A percentile compares a stretch with the other conserved stretches of the same genome.
These are phyloP conservation scores for Bolboschoenoplectus hybrid DNA, from an alignment of 202 grass and related monocot genomes.

Conservation along the genomic window DNA sequence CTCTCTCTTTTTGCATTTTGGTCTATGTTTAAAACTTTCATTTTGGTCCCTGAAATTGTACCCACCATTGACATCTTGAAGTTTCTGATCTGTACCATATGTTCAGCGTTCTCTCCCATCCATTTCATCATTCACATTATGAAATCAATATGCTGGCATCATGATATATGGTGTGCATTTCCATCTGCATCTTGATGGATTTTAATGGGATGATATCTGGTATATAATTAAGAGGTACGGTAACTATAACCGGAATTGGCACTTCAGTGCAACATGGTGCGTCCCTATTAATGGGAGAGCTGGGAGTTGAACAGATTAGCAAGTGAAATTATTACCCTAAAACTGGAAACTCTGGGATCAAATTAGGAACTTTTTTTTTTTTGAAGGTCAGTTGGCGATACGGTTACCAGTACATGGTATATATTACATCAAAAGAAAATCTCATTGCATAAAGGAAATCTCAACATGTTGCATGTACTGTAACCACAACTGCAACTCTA, in stretches of 20 bases:
- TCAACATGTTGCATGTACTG: too few species aligned
- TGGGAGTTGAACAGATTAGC: background rate
- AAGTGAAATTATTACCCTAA: background rate
- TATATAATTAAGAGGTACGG: background rate
- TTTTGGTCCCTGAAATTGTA: constrained; percentile 10
- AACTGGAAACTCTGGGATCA: background rate
- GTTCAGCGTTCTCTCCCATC: background rate
- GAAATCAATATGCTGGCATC: background rate
- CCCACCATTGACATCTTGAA: background rate
- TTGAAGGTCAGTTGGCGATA: too few species aligned
- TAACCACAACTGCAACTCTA: too few species aligned
- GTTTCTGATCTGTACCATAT: constrained; percentile 13
- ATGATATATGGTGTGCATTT: background rate
- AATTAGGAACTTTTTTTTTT: background rate
- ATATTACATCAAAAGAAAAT: too few species aligned
- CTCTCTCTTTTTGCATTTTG: background rate
- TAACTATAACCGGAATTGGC: background rate
- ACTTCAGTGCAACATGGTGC: background rate
- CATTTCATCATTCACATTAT: background rate
- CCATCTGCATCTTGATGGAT: constrained; percentile 6
- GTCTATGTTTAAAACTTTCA: constrained; percentile 11
- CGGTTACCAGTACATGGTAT: too few species aligned
- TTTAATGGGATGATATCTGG: constrained; percentile 10
- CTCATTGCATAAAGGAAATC: too few species aligned
- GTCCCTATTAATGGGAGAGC: background rate